phyloP scores from a whole-genome alignment of 106 monocot genomes.

The Dendrobium huoshanense region DNA sequence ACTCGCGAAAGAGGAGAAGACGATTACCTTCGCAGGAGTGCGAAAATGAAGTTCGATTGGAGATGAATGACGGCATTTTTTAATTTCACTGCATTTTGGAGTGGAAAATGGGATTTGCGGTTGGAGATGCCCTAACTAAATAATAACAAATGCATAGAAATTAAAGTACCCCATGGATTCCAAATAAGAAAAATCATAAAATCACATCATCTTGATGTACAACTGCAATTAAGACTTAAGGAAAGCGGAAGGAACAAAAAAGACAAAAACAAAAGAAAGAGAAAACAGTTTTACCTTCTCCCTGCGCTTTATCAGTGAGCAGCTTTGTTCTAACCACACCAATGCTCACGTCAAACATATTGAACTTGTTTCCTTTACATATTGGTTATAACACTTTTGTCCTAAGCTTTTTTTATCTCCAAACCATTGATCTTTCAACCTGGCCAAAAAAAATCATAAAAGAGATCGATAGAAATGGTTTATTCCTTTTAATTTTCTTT shows the following conservation, averaged over 20 bases:
- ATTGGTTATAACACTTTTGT: not conserved
- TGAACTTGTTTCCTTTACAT: not conserved
- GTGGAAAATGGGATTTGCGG: too few relatives aligned
- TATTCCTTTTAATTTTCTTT: not conserved
- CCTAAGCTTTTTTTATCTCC: not conserved
- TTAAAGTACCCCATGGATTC: not conserved
- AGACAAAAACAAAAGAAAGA: not conserved
- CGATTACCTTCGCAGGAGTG: too few relatives aligned
- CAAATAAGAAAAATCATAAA: not conserved
- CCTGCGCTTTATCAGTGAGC: constrained; percentile 8
- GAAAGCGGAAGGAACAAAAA: not conserved
- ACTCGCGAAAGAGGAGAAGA: too few relatives aligned
- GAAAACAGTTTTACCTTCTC: constrained; percentile 2
- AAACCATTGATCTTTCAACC: not conserved
- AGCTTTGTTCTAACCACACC: constrained; percentile 3
- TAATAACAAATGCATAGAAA: not conserved
- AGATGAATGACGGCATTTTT: too few relatives aligned
- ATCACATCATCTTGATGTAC: not conserved
- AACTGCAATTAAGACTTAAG: not conserved
- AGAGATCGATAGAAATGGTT: not conserved
- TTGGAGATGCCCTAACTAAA: not conserved
- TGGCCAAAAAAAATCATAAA: not conserved
- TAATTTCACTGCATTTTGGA: too few relatives aligned
- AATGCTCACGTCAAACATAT: constrained; percentile 6
- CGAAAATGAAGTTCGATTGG: too few relatives aligned